These are phyloP conservation scores for Gossypium lobatum DNA, from an alignment of 441 rosid genomes.

Conservation along the genomic window DNA sequence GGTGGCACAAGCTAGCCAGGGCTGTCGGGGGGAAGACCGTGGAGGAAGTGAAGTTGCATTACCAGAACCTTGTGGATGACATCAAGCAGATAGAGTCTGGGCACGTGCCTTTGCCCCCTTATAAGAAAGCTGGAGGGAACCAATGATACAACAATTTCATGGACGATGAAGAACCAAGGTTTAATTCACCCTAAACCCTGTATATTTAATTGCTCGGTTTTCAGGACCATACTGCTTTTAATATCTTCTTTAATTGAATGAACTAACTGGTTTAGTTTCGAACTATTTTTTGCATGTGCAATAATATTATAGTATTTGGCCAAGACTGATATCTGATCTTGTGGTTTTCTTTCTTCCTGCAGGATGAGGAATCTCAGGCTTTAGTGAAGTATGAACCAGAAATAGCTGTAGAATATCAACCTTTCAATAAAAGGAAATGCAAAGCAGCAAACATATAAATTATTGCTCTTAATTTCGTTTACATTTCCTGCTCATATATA, in stretches of 20 bases:
- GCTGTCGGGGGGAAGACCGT: constrained; percentile 62
- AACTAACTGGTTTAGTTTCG: background rate
- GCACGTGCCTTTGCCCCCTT: constrained; percentile 49
- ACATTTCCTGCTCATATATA: background rate
- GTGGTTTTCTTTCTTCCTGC: constrained; percentile 12
- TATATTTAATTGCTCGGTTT: too few species aligned
- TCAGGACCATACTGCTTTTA: too few species aligned
- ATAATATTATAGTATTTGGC: background rate
- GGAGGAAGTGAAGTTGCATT: constrained; percentile 61
- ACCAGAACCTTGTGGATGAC: constrained; percentile 51
- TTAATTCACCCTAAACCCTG: too few species aligned
- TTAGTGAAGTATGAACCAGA: constrained; percentile 15
- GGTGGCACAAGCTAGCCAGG: constrained; percentile 51
- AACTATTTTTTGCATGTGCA: background rate
- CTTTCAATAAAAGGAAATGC: constrained; percentile 1
- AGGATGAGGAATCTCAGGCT: constrained; percentile 39
- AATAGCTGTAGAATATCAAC: background rate
- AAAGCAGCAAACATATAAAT: background rate
- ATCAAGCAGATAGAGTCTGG: constrained; percentile 52
- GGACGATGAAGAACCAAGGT: constrained; percentile 46
- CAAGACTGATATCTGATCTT: background rate
- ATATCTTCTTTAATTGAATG: too few species aligned
- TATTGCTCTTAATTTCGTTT: background rate
- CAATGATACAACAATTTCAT: constrained; percentile 12
- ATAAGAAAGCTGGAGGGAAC: constrained; percentile 25